phyloP scores from a whole-genome alignment of 441 rosid species.

The Aquilaria agallochum region DNA sequence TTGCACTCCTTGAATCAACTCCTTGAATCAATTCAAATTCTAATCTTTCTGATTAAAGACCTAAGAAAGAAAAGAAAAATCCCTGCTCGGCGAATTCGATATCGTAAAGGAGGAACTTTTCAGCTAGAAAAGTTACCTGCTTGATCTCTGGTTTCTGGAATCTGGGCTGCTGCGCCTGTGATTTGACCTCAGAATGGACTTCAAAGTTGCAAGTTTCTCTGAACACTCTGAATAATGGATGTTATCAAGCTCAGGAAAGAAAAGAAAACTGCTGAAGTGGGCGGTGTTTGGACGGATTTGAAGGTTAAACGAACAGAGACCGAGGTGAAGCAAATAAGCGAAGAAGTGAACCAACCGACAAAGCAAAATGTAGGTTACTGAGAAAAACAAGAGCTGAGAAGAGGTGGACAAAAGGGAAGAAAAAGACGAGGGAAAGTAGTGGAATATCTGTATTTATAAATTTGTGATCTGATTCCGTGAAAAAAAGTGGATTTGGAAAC shows the following conservation, averaged over 20 bases:
- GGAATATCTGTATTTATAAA: conserved; percentile 1
- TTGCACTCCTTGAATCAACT: no score
- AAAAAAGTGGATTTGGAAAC: not conserved
- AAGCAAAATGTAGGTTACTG: conserved; percentile 26
- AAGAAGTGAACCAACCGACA: conserved; percentile 25
- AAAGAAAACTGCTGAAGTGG: conserved; percentile 1
- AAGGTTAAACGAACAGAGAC: conserved; percentile 28
- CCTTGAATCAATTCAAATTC: no score
- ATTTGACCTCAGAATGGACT: not conserved
- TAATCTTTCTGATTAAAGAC: no score
- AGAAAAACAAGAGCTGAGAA: not conserved
- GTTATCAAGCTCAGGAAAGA: conserved; percentile 9
- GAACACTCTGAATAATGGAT: not conserved
- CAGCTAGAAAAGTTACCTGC: not conserved
- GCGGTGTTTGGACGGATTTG: conserved; percentile 25
- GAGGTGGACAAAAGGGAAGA: not conserved
- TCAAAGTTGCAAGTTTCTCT: no score
- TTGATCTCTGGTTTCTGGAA: not conserved
- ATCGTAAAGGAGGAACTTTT: not conserved
- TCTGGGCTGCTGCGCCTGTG: not conserved
- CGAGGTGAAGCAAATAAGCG: conserved; percentile 15
- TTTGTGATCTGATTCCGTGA: conserved; percentile 8
- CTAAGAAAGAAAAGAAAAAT: no score
- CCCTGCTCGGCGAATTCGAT: no score
- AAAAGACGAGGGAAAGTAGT: conserved; percentile 9